Conservation (phyloP, 2,329 filamentous ascomycete species). For the Pyrenophora tritici-repentis region DNA sequence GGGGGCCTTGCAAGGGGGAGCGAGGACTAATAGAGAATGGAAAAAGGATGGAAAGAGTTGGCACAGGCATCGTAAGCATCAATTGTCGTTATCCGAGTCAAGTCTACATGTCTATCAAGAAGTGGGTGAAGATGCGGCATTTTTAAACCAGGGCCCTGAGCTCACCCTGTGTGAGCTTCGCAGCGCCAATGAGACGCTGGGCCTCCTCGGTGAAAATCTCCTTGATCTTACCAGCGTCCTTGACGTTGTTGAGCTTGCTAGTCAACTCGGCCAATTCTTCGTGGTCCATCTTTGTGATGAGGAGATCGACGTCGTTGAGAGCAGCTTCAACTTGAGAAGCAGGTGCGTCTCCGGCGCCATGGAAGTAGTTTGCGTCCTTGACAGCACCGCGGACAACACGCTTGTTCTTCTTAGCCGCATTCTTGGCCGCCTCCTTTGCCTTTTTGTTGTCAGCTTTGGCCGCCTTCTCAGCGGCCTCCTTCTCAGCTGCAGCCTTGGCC, state of each 20-base stretch:
- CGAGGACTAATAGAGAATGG: background rate
- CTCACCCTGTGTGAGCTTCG: constrained; percentile 86
- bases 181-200: constrained; percentile 75
- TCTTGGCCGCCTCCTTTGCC: constrained; percentile 98
- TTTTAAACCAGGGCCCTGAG: constrained; percentile 63
- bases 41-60: background rate
- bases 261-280: constrained; percentile 89
- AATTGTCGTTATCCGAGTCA: constrained; percentile 9
- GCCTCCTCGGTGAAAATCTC: constrained; percentile 77
- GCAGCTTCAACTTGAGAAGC: constrained; percentile 79
- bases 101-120: constrained; percentile 28
- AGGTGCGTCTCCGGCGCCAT: constrained; percentile 67
- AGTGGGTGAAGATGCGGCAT: constrained; percentile 1
- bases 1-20: too few species aligned
- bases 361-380: constrained; percentile 99
- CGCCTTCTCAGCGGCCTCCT: constrained; percentile 83
- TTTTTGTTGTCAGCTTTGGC: constrained; percentile 88
- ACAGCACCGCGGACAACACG: constrained; percentile 90
- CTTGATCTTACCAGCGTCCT: constrained; percentile 85
- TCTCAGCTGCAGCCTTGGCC: constrained; percentile 77
- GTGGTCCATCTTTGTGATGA: constrained; percentile 86
- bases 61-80: constrained; percentile 1
- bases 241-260: constrained; percentile 75
- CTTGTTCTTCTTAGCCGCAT: constrained; percentile 99
- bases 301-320: constrained; percentile 80